Conservation (phyloP, 352 stramenopile species). For the Pythium aquatile region DNA sequence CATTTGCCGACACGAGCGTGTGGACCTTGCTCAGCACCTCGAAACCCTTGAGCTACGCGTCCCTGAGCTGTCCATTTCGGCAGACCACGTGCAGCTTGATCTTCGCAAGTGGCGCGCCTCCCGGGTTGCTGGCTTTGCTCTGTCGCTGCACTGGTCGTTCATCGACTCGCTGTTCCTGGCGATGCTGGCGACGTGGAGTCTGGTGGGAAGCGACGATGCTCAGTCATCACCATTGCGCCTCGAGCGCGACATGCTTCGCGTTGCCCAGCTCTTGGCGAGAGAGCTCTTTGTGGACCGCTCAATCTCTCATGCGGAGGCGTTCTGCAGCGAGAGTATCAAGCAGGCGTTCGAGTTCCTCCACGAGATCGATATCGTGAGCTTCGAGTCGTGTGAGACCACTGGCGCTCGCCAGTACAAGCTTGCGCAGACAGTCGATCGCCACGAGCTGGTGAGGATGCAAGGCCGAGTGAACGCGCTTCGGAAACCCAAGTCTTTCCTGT, state of each 20-base stretch:
- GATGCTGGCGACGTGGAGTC: constrained; percentile 43
- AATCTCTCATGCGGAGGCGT: constrained; percentile 57
- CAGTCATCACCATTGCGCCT: not conserved
- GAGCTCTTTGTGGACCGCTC: constrained; percentile 42
- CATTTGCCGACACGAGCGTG: constrained; percentile 57
- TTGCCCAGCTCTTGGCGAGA: constrained; percentile 54
- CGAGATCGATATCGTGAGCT: constrained; percentile 41
- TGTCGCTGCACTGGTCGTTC: constrained; percentile 76
- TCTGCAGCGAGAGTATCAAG: constrained; percentile 78
- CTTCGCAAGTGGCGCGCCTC: constrained; percentile 34
- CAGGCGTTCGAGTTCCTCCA: constrained; percentile 66
- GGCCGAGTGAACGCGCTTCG: constrained; percentile 40
- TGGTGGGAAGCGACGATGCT: constrained; percentile 19
- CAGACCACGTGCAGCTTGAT: constrained; percentile 26
- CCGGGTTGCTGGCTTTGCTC: constrained; percentile 52
- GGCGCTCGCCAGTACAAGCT: constrained; percentile 31
- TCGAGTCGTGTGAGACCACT: constrained; percentile 28
- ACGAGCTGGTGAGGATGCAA: constrained; percentile 34
- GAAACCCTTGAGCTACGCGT: constrained; percentile 25
- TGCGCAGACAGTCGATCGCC: not conserved
- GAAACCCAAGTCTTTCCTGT: constrained; percentile 48
- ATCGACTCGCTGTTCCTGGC: constrained; percentile 74
- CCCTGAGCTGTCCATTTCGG: constrained; percentile 10
- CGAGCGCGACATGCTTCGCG: constrained; percentile 50
- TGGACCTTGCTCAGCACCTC: constrained; percentile 45